Base-by-base conservation (phyloP, 495 filamentous ascomycete genomes). In the Chaetomium fimeti region DNA sequence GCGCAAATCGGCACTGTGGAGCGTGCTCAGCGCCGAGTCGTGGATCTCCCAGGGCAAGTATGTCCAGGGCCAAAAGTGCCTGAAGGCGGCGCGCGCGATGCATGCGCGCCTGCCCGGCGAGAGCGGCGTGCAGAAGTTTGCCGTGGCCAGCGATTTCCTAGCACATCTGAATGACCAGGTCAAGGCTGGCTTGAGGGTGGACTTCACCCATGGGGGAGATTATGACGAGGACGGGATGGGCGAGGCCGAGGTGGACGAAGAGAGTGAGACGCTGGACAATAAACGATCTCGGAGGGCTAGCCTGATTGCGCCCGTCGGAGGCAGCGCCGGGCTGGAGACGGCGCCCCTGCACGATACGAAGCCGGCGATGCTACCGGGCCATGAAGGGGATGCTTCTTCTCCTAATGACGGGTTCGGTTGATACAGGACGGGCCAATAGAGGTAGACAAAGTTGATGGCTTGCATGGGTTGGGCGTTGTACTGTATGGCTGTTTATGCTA, bases 1-100 rank as follows among this genome's bases (percentile, higher is more conserved):
- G 55, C 82, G 94, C 28, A 98, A 97, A 76, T 89, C 91, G 11
- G 95, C 90, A 0, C 83, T 97, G 74, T 98, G 95, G 93, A 89
- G 86, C 67, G 83, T 94, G 28, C 79, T 96, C 36, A 89, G 89
- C 7, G 88, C 92, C 1, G 89, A 95, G 57, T 82, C 86, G 3
- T 98, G 94, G 94, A 74, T 93, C 18, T 82, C 81, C 45, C 81
- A 90, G 43, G 84, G 82, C 9, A 90, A 92, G 59, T 83, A 81
- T 38, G 78, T 86, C 18, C 87, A 91, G 66, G 88, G 90, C 16
- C 88, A 89, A 57, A 77, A 81, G 15, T 90, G 89, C 66, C 77
- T 96, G 16, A 85, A 89, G 55, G 85, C 88, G 61, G 91, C 90
- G 0, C 77, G 86, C 27, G 80, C 79, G 61, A 83, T 91, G 57